A percentile compares a stretch with the other conserved stretches of the same genome.
Conservation (phyloP, 2,329 filamentous ascomycete species). For the Zarea fungicola region DNA sequence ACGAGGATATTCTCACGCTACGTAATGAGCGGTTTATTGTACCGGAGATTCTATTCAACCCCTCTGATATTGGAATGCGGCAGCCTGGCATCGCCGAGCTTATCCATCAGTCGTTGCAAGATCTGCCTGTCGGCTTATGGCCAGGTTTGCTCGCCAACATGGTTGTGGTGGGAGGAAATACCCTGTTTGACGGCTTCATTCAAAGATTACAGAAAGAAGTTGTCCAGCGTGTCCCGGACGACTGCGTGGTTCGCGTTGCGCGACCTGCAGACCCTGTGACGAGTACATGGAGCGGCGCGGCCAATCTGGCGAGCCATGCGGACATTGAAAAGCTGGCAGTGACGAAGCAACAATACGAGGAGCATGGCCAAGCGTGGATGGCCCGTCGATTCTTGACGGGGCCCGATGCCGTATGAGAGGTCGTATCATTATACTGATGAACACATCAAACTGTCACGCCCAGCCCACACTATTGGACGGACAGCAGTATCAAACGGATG, state of each 20-base stretch:
- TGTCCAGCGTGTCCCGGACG: conserved; percentile 64
- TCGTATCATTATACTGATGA: not conserved
- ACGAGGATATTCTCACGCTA: conserved; percentile 78
- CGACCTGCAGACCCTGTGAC: conserved; percentile 67
- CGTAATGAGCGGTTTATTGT: conserved; percentile 89
- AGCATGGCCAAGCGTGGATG: conserved; percentile 72
- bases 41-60: conserved; percentile 85
- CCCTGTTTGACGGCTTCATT: conserved; percentile 73
- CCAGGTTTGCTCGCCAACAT: conserved; percentile 81
- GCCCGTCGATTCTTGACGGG: conserved; percentile 61
- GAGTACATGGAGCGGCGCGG: conserved; percentile 82
- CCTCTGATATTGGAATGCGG: conserved; percentile 76
- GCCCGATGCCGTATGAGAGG: conserved; percentile 18
- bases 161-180: conserved; percentile 81
- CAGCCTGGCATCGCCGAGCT: conserved; percentile 78
- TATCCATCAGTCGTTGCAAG: conserved; percentile 71
- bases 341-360: conserved; percentile 87
- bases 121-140: conserved; percentile 76
- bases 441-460: too few species aligned
- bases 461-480: too few species aligned
- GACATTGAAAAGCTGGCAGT: conserved; percentile 65
- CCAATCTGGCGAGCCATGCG: conserved; percentile 64
- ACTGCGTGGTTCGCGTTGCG: conserved; percentile 71
- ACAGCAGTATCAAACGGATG: too few species aligned
- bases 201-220: conserved; percentile 73